These are phyloP conservation scores for Sporothrix phasma DNA, from an alignment of 2,329 filamentous ascomycete genomes.

Conservation along the genomic window DNA sequence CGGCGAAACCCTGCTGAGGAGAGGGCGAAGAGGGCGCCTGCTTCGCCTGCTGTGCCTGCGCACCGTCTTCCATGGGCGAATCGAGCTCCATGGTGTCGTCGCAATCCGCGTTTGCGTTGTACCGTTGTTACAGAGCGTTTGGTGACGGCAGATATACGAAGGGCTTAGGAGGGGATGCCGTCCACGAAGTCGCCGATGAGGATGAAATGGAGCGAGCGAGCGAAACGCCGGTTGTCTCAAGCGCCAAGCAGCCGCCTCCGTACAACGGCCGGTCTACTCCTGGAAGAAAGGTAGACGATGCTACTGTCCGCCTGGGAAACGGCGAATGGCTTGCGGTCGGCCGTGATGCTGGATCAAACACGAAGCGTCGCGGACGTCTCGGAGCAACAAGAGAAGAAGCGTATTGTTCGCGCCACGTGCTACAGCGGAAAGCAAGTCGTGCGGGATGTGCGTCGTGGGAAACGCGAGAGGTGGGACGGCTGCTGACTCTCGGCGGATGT, in stretches of 20 bases:
- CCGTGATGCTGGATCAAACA: not conserved
- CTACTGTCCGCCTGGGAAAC: not conserved
- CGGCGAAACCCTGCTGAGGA: not conserved
- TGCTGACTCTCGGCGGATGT: not conserved
- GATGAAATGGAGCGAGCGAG: not conserved
- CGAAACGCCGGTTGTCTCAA: not conserved
- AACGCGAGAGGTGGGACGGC: not conserved
- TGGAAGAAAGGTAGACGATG: not conserved
- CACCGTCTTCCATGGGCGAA: slow-evolving; percentile 27
- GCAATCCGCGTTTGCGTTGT: not conserved
- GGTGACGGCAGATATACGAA: not conserved
- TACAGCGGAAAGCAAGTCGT: not conserved
- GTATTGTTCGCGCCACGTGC: not conserved
- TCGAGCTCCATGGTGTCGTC: slow-evolving; percentile 9
- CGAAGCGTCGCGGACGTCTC: not conserved
- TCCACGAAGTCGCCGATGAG: not conserved
- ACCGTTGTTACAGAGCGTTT: not conserved
- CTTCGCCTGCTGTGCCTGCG: slow-evolving; percentile 27
- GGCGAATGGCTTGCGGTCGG: not conserved
- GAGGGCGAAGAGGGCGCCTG: not conserved
- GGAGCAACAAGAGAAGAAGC: not conserved
- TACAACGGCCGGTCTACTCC: not conserved
- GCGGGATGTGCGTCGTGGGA: not conserved
- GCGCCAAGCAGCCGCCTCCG: not conserved
- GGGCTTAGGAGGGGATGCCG: not conserved